Conservation (phyloP, 495 filamentous ascomycete genomes). For the Penicillium salamii region DNA sequence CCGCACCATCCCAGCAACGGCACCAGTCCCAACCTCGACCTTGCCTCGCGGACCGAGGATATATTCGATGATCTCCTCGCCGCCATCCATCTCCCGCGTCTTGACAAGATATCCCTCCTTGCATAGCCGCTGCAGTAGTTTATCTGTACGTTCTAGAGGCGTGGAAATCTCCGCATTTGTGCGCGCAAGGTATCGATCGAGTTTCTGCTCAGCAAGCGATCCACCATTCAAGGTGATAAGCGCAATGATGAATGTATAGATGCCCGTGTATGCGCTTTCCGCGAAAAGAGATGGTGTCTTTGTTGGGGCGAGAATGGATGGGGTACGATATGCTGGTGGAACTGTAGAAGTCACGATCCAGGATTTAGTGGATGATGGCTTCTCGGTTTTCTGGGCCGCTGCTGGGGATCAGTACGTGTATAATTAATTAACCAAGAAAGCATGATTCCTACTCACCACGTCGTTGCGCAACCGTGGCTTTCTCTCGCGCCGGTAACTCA, state of each 20-base stretch:
- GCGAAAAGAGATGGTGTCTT: conserved; percentile 57
- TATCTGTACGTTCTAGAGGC: conserved; percentile 72
- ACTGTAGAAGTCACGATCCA: conserved; percentile 76
- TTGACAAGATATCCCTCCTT: conserved; percentile 81
- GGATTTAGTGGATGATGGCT: conserved; percentile 54
- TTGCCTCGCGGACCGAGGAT: conserved; percentile 81
- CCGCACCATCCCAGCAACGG: conserved; percentile 67
- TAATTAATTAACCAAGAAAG: neutral
- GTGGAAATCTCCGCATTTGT: conserved; percentile 75
- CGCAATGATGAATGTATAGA: conserved; percentile 77
- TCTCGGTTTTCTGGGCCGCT: conserved; percentile 60
- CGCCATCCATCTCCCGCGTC: conserved; percentile 61
- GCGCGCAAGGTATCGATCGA: conserved; percentile 69
- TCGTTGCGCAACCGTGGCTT: conserved; percentile 69
- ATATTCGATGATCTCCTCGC: conserved; percentile 75
- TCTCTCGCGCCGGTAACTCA: conserved; percentile 78
- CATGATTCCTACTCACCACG: conserved; percentile 53
- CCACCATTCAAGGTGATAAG: conserved; percentile 71
- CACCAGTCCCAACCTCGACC: conserved; percentile 73
- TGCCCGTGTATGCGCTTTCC: conserved; percentile 74
- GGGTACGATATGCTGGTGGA: conserved; percentile 58
- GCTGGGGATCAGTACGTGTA: neutral
- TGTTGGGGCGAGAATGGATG: conserved; percentile 66
- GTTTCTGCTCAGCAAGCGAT: conserved; percentile 67
- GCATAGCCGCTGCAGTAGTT: conserved; percentile 67